phyloP scores from a whole-genome alignment of 2,329 filamentous ascomycete genomes.

The Fusarium sp. region DNA sequence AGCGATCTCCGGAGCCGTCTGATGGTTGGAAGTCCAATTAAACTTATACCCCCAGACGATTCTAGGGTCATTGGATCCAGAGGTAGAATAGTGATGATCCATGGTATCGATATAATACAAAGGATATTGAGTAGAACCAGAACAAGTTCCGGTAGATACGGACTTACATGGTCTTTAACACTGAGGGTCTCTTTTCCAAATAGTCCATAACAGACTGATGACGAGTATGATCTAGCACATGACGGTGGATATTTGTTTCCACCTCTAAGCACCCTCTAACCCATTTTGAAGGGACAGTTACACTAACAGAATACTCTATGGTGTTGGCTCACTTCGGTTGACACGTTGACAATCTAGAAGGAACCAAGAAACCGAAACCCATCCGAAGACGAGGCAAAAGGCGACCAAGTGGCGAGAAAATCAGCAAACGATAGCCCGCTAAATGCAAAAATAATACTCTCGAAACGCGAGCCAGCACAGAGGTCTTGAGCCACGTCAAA shows the following conservation, averaged over 20 bases:
- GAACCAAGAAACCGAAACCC: slow-evolving; percentile 10
- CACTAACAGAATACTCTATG: slow-evolving; percentile 23
- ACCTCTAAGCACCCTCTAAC: not conserved
- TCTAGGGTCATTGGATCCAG: slow-evolving; percentile 22
- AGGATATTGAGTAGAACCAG: not conserved
- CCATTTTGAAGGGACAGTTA: not conserved
- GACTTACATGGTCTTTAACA: slow-evolving; percentile 1
- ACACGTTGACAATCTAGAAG: slow-evolving; percentile 6
- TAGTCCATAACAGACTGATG: slow-evolving; percentile 9
- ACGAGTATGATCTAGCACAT: slow-evolving; percentile 34
- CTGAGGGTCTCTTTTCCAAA: not conserved
- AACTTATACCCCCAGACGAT: slow-evolving; percentile 67
- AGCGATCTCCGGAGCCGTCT: slow-evolving; percentile 70
- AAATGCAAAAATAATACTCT: no score
- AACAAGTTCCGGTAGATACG: no score
- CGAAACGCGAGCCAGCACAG: not conserved
- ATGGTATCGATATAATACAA: slow-evolving; percentile 16
- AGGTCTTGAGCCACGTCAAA: slow-evolving; percentile 5
- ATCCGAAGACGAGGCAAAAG: slow-evolving; percentile 15
- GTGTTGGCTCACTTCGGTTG: slow-evolving; percentile 8
- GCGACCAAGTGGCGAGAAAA: slow-evolving; percentile 9
- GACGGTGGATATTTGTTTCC: slow-evolving; percentile 15
- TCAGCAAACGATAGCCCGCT: not conserved
- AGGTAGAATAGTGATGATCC: slow-evolving; percentile 14
- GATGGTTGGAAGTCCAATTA: slow-evolving; percentile 76